Evolutionary conservation across 2,329 filamentous ascomycete genomes (phyloP).

Genomic region (Fusarium continuum): DNA sequence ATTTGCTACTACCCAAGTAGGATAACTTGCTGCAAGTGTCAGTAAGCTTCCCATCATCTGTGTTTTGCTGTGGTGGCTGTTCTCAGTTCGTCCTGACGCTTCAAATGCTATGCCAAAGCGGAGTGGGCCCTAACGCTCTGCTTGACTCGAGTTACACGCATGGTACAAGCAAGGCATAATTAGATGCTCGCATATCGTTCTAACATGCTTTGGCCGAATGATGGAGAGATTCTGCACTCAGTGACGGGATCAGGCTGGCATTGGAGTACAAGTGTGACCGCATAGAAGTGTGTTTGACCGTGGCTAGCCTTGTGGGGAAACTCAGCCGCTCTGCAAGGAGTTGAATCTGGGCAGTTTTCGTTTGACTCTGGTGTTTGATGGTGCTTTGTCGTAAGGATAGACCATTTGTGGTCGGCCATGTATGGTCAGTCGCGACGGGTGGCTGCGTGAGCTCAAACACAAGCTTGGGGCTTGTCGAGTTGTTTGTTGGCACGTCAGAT

Average conservation of each 20-base stretch:
- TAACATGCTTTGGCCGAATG: background rate
- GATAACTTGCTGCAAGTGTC: too few relatives aligned
- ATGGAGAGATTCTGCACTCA: constrained; percentile 27
- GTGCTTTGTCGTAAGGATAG: background rate
- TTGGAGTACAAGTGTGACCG: constrained; percentile 21
- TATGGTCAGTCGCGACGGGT: constrained; percentile 10
- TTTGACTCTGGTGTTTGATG: background rate
- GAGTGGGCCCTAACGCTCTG: background rate
- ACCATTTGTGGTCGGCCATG: background rate
- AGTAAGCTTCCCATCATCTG: too few relatives aligned
- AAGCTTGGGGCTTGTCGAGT: background rate
- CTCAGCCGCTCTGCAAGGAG: background rate
- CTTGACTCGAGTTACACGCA: background rate
- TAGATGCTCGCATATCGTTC: constrained; percentile 6
- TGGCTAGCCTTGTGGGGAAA: constrained; percentile 3
- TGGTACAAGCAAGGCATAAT: background rate
- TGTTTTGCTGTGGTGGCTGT: too few relatives aligned
- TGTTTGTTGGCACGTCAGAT: constrained; percentile 3
- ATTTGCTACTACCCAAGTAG: background rate
- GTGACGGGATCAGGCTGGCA: background rate
- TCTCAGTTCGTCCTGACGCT: background rate
- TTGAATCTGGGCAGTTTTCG: background rate
- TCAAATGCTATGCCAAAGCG: background rate
- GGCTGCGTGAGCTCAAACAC: constrained; percentile 21
- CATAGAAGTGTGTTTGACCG: constrained; percentile 1